phyloP scores from a whole-genome alignment of 345 rosid species.

The Psidium friedrichsthalianum region DNA sequence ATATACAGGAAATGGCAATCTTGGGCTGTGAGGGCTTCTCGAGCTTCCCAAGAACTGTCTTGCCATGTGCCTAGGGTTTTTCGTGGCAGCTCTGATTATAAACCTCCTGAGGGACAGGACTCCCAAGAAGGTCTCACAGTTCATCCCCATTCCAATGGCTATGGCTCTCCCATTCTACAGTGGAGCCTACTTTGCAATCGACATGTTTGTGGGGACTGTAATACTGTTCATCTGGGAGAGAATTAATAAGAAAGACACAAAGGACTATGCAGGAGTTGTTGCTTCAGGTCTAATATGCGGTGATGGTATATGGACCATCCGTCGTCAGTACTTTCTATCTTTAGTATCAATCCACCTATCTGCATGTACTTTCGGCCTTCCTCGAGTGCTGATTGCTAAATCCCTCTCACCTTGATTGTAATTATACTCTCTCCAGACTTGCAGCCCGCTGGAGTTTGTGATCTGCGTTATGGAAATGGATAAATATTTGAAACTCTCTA shows the following conservation, averaged over 20 bases:
- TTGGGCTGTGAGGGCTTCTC: conserved; percentile 47
- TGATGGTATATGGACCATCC: too few relatives aligned
- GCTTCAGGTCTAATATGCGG: conserved; percentile 49
- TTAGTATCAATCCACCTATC: too few relatives aligned
- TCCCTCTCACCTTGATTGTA: too few relatives aligned
- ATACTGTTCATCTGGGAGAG: conserved; percentile 65
- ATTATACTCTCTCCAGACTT: too few relatives aligned
- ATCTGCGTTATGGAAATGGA: conserved; percentile 14
- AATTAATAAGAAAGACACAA: conserved; percentile 46
- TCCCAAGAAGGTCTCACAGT: conserved; percentile 52
- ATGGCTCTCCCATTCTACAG: conserved; percentile 80
- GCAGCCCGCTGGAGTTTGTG: too few relatives aligned
- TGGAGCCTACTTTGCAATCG: conserved; percentile 75
- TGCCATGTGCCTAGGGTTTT: conserved; percentile 62
- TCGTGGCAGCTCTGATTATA: conserved; percentile 40
- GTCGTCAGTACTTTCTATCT: too few relatives aligned
- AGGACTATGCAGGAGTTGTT: conserved; percentile 65
- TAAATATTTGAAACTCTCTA: too few relatives aligned
- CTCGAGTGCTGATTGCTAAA: too few relatives aligned
- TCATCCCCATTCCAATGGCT: conserved; percentile 75
- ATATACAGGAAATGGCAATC: conserved; percentile 83
- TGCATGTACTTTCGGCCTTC: too few relatives aligned
- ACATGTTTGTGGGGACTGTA: conserved; percentile 76
- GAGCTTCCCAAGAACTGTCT: conserved; percentile 69
- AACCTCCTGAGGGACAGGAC: conserved; percentile 58